Evolutionary conservation across 352 stramenopile species (phyloP).

Genomic region (Phytophthora sp.): DNA sequence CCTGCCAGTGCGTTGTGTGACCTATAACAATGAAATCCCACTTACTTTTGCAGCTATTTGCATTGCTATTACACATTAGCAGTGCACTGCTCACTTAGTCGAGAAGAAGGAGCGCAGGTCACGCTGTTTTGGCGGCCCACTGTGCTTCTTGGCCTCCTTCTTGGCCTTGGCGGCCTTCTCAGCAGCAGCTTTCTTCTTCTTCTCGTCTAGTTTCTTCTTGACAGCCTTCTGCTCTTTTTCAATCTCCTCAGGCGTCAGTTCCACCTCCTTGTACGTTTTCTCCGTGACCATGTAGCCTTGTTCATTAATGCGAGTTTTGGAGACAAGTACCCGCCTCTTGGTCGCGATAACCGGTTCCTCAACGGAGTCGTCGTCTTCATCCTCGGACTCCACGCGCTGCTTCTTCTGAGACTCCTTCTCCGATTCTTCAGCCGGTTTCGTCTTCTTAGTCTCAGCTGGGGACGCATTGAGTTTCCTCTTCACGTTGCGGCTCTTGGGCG

Average conservation of each 20-base stretch:
- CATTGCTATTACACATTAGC: slow-evolving; percentile 32
- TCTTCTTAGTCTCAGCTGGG: slow-evolving; percentile 30
- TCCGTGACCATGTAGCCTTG: slow-evolving; percentile 89
- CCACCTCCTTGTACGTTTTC: slow-evolving; percentile 73
- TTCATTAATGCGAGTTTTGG: slow-evolving; percentile 81
- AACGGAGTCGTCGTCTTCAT: slow-evolving; percentile 33
- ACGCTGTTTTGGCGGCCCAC: slow-evolving; percentile 65
- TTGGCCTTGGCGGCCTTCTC: slow-evolving; percentile 48
- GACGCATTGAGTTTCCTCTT: slow-evolving; percentile 61
- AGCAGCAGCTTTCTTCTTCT: slow-evolving; percentile 52
- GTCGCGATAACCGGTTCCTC: slow-evolving; percentile 38
- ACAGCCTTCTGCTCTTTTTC: slow-evolving; percentile 51
- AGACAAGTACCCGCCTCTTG: slow-evolving; percentile 64
- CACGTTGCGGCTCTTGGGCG: slow-evolving; percentile 37
- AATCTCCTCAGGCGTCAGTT: slow-evolving; percentile 65
- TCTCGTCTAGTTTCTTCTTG: slow-evolving; percentile 48
- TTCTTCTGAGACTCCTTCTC: slow-evolving; percentile 29
- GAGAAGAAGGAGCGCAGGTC: slow-evolving; percentile 76
- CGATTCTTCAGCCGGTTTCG: slow-evolving; percentile 19
- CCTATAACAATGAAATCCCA: slow-evolving; percentile 39
- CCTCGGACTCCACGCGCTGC: slow-evolving; percentile 28
- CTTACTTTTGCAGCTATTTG: slow-evolving; percentile 38
- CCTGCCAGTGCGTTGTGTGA: slow-evolving; percentile 29
- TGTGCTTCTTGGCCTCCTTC: slow-evolving; percentile 58
- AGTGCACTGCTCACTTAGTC: slow-evolving; percentile 27